Conservation (phyloP, 345 rosid species). For the Corchorus olitorius region DNA sequence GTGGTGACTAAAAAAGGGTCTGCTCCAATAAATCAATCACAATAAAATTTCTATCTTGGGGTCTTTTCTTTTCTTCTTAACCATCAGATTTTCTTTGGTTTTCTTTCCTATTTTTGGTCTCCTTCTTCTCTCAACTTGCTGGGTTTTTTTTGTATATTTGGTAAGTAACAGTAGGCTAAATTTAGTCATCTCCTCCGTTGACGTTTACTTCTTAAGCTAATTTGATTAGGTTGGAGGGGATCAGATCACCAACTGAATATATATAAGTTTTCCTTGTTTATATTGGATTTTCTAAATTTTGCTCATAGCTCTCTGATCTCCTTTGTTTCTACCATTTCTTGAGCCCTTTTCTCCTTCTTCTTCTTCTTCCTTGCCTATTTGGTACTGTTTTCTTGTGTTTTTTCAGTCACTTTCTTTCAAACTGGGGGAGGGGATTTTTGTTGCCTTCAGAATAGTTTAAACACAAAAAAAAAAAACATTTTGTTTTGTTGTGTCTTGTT, state of each 20-base stretch:
- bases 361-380: neutral
- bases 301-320: neutral
- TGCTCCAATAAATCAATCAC: conserved; percentile 6
- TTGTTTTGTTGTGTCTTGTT: neutral
- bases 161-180: neutral
- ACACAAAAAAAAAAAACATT: neutral
- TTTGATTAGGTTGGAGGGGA: neutral
- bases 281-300: neutral
- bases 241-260: neutral
- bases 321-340: neutral
- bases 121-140: neutral
- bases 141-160: neutral
- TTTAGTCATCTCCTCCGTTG: neutral
- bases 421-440: neutral
- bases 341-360: neutral
- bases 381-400: neutral
- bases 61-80: conserved; percentile 6
- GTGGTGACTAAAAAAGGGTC: conserved; percentile 6
- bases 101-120: neutral
- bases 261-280: too few species aligned
- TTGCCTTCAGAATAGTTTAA: neutral
- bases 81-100: neutral
- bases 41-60: neutral
- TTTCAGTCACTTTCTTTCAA: neutral
- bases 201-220: conserved; percentile 2